Evolutionary conservation across 1,284 basidiomycete genomes (phyloP), one percentile per base, ranked within the genome.

Genomic region (Ustilago xerochloae): DNA sequence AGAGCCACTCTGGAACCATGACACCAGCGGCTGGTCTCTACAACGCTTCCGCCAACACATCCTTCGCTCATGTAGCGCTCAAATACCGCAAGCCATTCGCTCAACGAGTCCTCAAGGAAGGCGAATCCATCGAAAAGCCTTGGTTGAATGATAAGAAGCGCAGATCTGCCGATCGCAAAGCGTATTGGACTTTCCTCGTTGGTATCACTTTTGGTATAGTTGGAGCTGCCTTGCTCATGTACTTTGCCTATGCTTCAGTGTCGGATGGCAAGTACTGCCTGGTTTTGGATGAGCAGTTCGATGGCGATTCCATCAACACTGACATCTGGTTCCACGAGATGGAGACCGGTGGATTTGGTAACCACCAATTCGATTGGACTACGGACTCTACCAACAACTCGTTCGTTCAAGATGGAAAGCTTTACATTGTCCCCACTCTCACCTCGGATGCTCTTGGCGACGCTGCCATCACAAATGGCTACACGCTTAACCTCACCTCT

Each of bases 311-410:
- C 18, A 6, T 36, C 8, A 84, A 89, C 26, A 89, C 92, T 71
- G 88, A 87, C 51, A 89, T 88, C 30, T 94, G 92, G 89, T 87
- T 88, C 72, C 88, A 89, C 38, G 92, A 94, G 82, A 88, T 92
- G n/a, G 90, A 92, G 74, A 89, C 93, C 85, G 91, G 92, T 63
- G 93, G 93, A 1, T 94, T 91, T 82, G 92, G 92, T 85, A 93
- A 93, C 75, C 90, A 91, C 36, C 90, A 93, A 81, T 95, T 95
- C 76, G 90, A 93, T 79, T 94, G 93, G 92, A 90, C 92, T 3
- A 94, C 93, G 2, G 86, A 86, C 18, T 90, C 90, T 2, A 78
- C 87, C 39, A 91, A 91, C 83, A 94, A 94, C 83, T 91, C 92
- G 10, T 94, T 90, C 84, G 51, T 94, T 63, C 86, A 89, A 58